A percentile compares a stretch with the other conserved stretches of the same genome.
Conservation (phyloP, 208 protist species). For the Acanthamoeba healyi region DNA sequence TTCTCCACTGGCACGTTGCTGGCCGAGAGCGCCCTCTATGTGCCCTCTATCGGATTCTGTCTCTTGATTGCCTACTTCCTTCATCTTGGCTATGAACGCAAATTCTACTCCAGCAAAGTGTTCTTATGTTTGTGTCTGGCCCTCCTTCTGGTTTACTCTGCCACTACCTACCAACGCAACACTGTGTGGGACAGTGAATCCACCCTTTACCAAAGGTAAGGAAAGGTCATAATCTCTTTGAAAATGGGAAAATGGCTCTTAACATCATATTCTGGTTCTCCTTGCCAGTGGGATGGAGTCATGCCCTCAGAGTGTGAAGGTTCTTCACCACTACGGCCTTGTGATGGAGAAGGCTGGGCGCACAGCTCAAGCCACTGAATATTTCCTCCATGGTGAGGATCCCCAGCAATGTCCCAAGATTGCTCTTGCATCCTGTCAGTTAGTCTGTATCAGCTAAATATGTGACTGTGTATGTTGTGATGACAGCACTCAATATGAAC, state of each 20-base stretch:
- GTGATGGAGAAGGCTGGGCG: background rate
- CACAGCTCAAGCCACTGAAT: background rate
- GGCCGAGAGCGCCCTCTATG: slow-evolving; percentile 93
- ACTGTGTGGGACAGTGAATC: slow-evolving; percentile 16
- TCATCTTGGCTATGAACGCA: background rate
- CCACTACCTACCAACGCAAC: slow-evolving; percentile 13
- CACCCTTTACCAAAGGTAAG: slow-evolving; percentile 27
- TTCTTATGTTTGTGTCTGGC: background rate
- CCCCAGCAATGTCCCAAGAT: background rate
- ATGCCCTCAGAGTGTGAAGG: slow-evolving; percentile 2
- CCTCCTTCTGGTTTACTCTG: slow-evolving; percentile 29
- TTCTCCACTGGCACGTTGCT: slow-evolving; percentile 92
- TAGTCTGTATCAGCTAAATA: background rate
- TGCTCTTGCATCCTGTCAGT: background rate
- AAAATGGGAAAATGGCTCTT: no score
- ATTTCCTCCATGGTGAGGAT: background rate
- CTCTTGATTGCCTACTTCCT: slow-evolving; percentile 81
- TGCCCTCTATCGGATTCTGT: slow-evolving; percentile 90
- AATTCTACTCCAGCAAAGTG: background rate
- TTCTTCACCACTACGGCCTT: slow-evolving; percentile 12
- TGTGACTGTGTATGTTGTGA: background rate
- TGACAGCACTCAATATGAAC: background rate
- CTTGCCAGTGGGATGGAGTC: background rate
- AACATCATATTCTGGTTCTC: no score
- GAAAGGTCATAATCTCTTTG: background rate